Conservation (phyloP, 495 filamentous ascomycete species). For the Bathelium albidoporum region DNA sequence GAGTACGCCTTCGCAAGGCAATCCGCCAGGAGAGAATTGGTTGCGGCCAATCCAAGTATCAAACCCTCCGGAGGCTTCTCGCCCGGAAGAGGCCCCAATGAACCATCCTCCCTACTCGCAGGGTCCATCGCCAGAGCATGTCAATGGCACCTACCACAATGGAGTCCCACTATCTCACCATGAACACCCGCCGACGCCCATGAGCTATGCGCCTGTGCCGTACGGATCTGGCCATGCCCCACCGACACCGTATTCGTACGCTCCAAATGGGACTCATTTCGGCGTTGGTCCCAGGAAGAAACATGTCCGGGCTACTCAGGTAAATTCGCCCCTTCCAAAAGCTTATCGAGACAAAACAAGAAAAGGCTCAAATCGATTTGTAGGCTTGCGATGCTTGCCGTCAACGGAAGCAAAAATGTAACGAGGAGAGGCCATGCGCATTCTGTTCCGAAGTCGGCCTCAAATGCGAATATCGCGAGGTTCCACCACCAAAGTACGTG, state of each 20-base stretch:
- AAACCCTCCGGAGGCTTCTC: not conserved
- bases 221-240: conserved; percentile 11
- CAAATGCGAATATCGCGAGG: conserved; percentile 55
- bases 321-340: conserved; percentile 4
- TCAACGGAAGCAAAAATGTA: conserved; percentile 60
- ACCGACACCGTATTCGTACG: not conserved
- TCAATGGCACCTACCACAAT: conserved; percentile 4
- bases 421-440: conserved; percentile 42
- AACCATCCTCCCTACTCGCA: not conserved
- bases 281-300: conserved; percentile 19
- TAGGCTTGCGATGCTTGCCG: conserved; percentile 62
- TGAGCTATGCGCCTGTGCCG: conserved; percentile 6
- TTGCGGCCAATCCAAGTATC: not conserved
- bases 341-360: not conserved
- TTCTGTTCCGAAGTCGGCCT: conserved; percentile 44
- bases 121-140: not conserved
- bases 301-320: conserved; percentile 30
- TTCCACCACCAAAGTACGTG: conserved; percentile 58
- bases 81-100: not conserved
- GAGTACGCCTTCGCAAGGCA: not conserved
- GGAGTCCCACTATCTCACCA: conserved; percentile 8
- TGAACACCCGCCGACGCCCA: not conserved
- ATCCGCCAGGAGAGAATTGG: not conserved
- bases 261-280: conserved; percentile 1
- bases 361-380: not conserved